Evolutionary conservation across 768 basidiomycete genomes (phyloP), one percentile per base, ranked within the genome.

Genomic region (Kwoniella mangroviensis): DNA sequence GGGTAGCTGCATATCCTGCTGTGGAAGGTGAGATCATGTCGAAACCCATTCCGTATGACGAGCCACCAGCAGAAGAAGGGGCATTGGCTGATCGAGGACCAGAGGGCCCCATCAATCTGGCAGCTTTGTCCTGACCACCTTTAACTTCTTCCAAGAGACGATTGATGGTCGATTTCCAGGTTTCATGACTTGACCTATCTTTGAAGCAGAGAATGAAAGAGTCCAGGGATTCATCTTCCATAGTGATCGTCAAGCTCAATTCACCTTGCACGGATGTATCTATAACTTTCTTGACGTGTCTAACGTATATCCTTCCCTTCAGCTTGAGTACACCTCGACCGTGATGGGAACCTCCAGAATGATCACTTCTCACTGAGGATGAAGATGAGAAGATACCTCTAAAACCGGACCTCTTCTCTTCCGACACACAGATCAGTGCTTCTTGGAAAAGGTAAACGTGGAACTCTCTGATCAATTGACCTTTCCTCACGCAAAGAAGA

Each of bases 371-470:
- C 42, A 73, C 67, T 2, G 79, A 80, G 13, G 75, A 66, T 2
- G 70, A 49, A 1, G 79, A 79, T 11, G 90, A 89, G 4, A 94
- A 86, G 56, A 94, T 86, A 28, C 90, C 88, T 9, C 90, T 89
- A 2, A 94, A 84, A 0, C 90, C 89, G 26, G 91, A 89, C 78
- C 93, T 95, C 86, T 90, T 93, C 84, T 99, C 96, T 82, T 98
- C 95, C 21, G 92, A 88, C n/a, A 98, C 94, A 82, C 97, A 99
- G 69, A 99, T 94, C 73, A 99, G 92, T 11, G 97, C 97, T 83
- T 98, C 94, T 79, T 91, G 91, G 88, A 98, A 99, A 28, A 99
- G 88, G 84, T 98, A 98, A 70, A 97, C 93, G 80, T 90, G 92
- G 84, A 98, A 98, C 82, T 97, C 95, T 65, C 94, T 89, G 21